These are phyloP conservation scores for Schoenoplectus tabernaemontani DNA, from an alignment of 202 grass and related monocot genomes.

Conservation along the genomic window DNA sequence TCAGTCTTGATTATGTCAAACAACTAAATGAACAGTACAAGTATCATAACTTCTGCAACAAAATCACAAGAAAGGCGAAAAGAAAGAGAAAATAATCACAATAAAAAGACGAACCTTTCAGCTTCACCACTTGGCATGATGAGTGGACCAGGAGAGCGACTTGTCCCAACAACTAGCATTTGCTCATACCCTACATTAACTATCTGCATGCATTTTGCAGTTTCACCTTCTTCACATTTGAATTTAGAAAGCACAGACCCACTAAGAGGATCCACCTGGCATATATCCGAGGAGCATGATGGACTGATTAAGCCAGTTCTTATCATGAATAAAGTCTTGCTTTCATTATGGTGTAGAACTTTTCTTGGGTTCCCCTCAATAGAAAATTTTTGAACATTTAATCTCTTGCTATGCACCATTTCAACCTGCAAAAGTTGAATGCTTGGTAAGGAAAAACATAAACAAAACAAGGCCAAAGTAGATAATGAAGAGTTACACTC, in stretches of 20 bases:
- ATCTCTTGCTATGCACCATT: constrained; percentile 86
- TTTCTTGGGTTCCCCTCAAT: constrained; percentile 86
- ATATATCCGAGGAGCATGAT: constrained; percentile 79
- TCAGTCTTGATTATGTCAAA: background rate
- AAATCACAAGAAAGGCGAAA: background rate
- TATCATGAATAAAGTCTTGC: constrained; percentile 72
- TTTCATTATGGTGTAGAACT: constrained; percentile 82
- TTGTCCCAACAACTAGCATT: constrained; percentile 85
- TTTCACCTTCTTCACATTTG: constrained; percentile 86
- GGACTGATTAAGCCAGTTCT: constrained; percentile 62
- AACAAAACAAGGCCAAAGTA: background rate
- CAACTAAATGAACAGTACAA: background rate
- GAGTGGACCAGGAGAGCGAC: constrained; percentile 53
- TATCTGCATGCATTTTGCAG: constrained; percentile 94
- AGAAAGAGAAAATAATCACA: constrained; percentile 6
- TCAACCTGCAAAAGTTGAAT: constrained; percentile 62
- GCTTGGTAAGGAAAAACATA: constrained; percentile 2
- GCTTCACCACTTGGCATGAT: constrained; percentile 99
- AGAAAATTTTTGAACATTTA: constrained; percentile 86
- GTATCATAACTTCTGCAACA: background rate
- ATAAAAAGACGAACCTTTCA: constrained; percentile 53
- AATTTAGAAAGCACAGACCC: constrained; percentile 78
- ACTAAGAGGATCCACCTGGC: constrained; percentile 76
- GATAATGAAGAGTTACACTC: background rate
- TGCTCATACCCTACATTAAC: constrained; percentile 71